A percentile compares a stretch with the other conserved stretches of the same genome.
Conservation (phyloP, 768 basidiomycete genomes). For the Pisolithus marmoratus region DNA sequence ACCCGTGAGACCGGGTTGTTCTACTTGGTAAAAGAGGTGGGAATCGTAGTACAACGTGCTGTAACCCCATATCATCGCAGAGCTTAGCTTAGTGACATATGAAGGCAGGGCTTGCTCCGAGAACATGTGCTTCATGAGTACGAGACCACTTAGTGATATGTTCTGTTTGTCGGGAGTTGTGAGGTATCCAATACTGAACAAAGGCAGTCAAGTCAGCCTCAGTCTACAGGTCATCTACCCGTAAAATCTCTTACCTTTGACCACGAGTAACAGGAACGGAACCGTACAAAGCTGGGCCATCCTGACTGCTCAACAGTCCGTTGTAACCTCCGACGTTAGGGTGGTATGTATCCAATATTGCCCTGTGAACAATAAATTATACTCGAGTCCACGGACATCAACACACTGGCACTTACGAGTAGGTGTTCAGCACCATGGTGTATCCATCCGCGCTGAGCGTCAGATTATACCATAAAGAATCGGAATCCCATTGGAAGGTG, state of each 20-base stretch:
- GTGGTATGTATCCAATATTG: constrained; percentile 8
- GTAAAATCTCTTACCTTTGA: constrained; percentile 5
- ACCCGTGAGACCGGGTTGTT: constrained; percentile 8
- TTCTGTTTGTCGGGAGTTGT: neutral
- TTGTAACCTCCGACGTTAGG: constrained; percentile 10
- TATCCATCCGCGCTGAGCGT: constrained; percentile 8
- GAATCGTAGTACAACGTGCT: constrained; percentile 9
- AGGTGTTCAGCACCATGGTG: constrained; percentile 4
- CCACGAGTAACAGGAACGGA: constrained; percentile 10
- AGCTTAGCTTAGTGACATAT: constrained; percentile 4
- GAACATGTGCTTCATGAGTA: constrained; percentile 9
- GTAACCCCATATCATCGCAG: constrained; percentile 7
- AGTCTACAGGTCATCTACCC: neutral
- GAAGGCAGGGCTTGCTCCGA: constrained; percentile 1
- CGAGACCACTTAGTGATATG: constrained; percentile 4
- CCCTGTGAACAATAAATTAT: neutral
- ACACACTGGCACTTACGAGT: constrained; percentile 5
- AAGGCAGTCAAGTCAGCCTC: no score
- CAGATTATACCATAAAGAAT: constrained; percentile 10
- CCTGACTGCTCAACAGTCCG: constrained; percentile 6
- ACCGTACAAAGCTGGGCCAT: constrained; percentile 5
- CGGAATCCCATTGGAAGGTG: constrained; percentile 8
- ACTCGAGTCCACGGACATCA: no score
- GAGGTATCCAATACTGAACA: constrained; percentile 3
- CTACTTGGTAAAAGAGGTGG: constrained; percentile 8